Evolutionary conservation across 352 stramenopile species (phyloP).

Genomic region (Pythium volutum): DNA sequence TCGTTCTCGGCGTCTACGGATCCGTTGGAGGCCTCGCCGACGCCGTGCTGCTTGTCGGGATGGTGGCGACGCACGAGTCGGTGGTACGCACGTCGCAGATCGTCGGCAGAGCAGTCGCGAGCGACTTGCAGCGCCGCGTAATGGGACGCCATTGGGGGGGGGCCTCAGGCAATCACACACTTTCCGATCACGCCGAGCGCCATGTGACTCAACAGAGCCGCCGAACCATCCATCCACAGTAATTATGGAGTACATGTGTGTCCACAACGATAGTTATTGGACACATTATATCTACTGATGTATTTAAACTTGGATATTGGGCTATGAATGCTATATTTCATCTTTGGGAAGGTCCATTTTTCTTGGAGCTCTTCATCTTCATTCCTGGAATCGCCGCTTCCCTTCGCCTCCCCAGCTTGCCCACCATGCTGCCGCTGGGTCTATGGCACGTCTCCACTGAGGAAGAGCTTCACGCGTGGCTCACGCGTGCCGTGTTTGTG

Average conservation of each 20-base stretch:
- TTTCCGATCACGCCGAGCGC: slow-evolving; percentile 3
- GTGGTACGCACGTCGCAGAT: slow-evolving; percentile 73
- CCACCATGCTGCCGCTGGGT: slow-evolving; percentile 23
- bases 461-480: slow-evolving; percentile 49
- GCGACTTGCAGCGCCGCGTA: slow-evolving; percentile 59
- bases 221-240: background rate
- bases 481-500: slow-evolving; percentile 40
- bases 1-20: slow-evolving; percentile 9
- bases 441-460: slow-evolving; percentile 29
- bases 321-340: background rate
- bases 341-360: background rate
- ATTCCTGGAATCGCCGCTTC: background rate
- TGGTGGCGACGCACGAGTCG: slow-evolving; percentile 51
- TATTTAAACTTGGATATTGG: background rate
- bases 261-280: background rate
- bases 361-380: background rate
- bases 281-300: background rate
- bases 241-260: background rate
- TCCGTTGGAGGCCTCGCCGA: background rate
- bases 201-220: slow-evolving; percentile 11
- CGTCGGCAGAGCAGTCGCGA: slow-evolving; percentile 42
- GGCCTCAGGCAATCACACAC: slow-evolving; percentile 1
- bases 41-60: slow-evolving; percentile 50
- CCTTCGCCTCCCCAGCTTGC: background rate
- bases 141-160: background rate